Evolutionary conservation across 805 yeast species (phyloP).

Genomic region (Crinitomyces ghanaensis): DNA sequence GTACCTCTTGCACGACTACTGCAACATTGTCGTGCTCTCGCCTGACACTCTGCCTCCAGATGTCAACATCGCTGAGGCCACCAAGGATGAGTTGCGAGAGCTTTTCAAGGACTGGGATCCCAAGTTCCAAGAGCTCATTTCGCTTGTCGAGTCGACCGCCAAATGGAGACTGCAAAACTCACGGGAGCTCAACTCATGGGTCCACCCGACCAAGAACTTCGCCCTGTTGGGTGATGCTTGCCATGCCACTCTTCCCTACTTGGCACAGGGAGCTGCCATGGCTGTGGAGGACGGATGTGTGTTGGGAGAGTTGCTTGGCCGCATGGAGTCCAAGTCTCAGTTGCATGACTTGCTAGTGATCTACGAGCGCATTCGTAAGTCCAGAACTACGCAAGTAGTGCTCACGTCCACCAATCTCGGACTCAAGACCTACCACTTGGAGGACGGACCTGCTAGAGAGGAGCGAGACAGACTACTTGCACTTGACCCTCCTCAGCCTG

Average conservation of each 20-base stretch:
- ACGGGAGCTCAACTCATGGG: slow-evolving; percentile 21
- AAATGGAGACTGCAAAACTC: slow-evolving; percentile 23
- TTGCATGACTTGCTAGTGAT: slow-evolving; percentile 1
- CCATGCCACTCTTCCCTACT: slow-evolving; percentile 28
- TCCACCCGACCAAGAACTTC: slow-evolving; percentile 20
- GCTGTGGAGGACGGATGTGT: slow-evolving; percentile 21
- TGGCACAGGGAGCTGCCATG: slow-evolving; percentile 25
- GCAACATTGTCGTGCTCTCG: slow-evolving; percentile 5
- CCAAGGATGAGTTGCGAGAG: slow-evolving; percentile 2
- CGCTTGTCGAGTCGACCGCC: slow-evolving; percentile 14
- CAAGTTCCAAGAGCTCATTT: slow-evolving; percentile 13
- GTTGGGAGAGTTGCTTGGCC: slow-evolving; percentile 1
- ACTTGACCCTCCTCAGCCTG: slow-evolving; percentile 1
- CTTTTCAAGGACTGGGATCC: slow-evolving; percentile 22
- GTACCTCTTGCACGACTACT: slow-evolving; percentile 2
- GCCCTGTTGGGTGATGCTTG: slow-evolving; percentile 28
- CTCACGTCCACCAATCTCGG: slow-evolving; percentile 3
- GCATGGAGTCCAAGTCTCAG: slow-evolving; percentile 1
- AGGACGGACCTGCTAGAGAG: slow-evolving; percentile 6
- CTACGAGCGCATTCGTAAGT: slow-evolving; percentile 6
- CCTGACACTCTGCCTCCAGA: slow-evolving; percentile 7
- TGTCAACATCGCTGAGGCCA: slow-evolving; percentile 2
- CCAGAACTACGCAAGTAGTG: slow-evolving; percentile 6
- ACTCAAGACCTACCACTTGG: slow-evolving; percentile 4
- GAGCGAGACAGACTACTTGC: slow-evolving; percentile 5